Conservation (phyloP, 768 basidiomycete genomes). For the Lentinula lateritia region DNA sequence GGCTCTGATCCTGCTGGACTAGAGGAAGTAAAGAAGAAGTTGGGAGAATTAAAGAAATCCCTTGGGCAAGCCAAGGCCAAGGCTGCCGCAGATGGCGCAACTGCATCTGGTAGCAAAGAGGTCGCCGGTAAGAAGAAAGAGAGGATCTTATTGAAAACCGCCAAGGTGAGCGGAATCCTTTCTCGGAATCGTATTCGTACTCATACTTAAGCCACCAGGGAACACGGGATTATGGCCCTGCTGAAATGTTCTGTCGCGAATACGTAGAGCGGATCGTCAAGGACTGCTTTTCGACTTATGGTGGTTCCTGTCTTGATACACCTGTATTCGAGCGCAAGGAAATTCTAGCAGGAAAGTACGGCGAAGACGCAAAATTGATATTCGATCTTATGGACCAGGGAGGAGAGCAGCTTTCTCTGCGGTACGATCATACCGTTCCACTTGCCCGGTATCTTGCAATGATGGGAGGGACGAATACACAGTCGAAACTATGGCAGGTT, state of each 20-base stretch:
- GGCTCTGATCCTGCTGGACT: slow-evolving; percentile 44
- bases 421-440: slow-evolving; percentile 97
- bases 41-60: slow-evolving; percentile 63
- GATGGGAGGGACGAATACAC: slow-evolving; percentile 72
- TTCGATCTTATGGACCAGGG: slow-evolving; percentile 98
- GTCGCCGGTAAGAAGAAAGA: slow-evolving; percentile 60
- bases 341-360: slow-evolving; percentile 93
- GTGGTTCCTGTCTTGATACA: slow-evolving; percentile 91
- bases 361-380: slow-evolving; percentile 95
- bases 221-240: slow-evolving; percentile 90
- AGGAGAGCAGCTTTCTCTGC: slow-evolving; percentile 88
- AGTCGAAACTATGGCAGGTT: slow-evolving; percentile 91
- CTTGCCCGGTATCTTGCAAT: slow-evolving; percentile 95
- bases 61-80: slow-evolving; percentile 38
- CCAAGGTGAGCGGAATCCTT: slow-evolving; percentile 60
- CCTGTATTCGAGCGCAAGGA: slow-evolving; percentile 99
- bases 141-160: slow-evolving; percentile 80
- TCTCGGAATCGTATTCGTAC: slow-evolving; percentile 9
- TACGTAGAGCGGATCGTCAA: slow-evolving; percentile 87
- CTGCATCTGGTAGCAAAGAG: slow-evolving; percentile 26
- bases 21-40: slow-evolving; percentile 61
- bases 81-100: slow-evolving; percentile 35
- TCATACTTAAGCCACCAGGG: slow-evolving; percentile 46
- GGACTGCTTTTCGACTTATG: slow-evolving; percentile 82
- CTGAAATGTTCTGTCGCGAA: slow-evolving; percentile 88